These are phyloP conservation scores for Rostrohypoxylon terebratum DNA, from an alignment of 495 filamentous ascomycete genomes.

Conservation along the genomic window DNA sequence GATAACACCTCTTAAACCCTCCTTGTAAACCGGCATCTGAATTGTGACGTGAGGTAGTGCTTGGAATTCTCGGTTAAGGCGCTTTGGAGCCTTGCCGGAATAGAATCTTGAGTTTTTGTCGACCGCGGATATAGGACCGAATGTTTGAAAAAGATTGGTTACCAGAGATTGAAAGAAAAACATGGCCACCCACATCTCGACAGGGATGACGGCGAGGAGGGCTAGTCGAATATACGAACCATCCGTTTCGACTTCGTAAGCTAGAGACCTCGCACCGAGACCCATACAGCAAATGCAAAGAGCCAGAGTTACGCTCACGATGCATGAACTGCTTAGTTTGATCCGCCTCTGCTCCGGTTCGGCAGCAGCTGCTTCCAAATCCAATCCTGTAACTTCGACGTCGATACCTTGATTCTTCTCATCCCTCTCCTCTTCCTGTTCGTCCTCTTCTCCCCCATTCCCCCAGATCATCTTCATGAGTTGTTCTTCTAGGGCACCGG, in stretches of 20 bases:
- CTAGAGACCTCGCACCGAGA: constrained; percentile 65
- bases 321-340: constrained; percentile 63
- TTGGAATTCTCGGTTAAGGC: constrained; percentile 57
- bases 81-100: constrained; percentile 65
- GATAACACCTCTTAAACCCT: constrained; percentile 72
- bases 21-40: constrained; percentile 82
- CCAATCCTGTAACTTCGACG: constrained; percentile 49
- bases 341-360: constrained; percentile 56
- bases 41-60: constrained; percentile 76
- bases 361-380: constrained; percentile 53
- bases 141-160: constrained; percentile 66
- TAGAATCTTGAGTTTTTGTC: constrained; percentile 69
- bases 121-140: constrained; percentile 70
- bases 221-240: constrained; percentile 59
- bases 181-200: constrained; percentile 69
- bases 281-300: constrained; percentile 66
- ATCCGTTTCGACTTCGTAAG: constrained; percentile 65
- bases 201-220: constrained; percentile 58
- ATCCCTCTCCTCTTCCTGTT: constrained; percentile 58
- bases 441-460: constrained; percentile 53
- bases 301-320: constrained; percentile 63
- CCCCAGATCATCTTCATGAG: constrained; percentile 69
- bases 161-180: constrained; percentile 73
- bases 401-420: constrained; percentile 51
- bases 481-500: constrained; percentile 60